Evolutionary conservation across 345 rosid species (phyloP), one percentile per base, ranked within the genome.

Genomic region (Limnanthes douglasii): DNA sequence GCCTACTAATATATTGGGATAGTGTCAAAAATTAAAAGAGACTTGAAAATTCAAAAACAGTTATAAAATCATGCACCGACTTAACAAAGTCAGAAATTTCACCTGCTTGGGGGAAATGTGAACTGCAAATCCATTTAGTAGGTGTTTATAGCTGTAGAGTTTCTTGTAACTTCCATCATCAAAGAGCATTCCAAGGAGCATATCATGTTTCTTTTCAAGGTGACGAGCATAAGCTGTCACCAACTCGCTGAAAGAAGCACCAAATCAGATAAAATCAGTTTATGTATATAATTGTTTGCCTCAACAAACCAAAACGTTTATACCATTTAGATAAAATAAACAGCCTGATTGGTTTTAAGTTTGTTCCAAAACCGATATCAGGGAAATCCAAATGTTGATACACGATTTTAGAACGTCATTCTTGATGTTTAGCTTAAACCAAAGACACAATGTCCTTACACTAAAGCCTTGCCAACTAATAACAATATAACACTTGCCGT

Each of bases 101-200:
- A 90, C 98, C 98, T 90, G 94, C 18, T 73, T 62, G 37, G 93
- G 78, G 8, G 94, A 55, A 37, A 78, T 37, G 61, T 81, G 88
- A 62, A 73, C 93, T 18, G 98, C 69, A 59, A 90, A 90, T 18
- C 98, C 98, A 47, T 90, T 90, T 34, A 90, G 77, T 48, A 90
- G 92, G 47, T 90, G 98, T 32, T 72, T 65, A 58, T 90, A 90
- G 73, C 98, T 90, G 69, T 90, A 90, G 42, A 90, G 66, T 57
- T 90, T 90, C 54, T 61, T 65, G 64, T 84, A 90, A 34, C 68
- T 72, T 45, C 88, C 94, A 42, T 34, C 65, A 31, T 71, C 74
- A 57, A 84, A 90, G 40, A 84, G 62, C 73, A 66, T 44, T 14
- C 70, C 94, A 36, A 90, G 94, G 52, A 90, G 88, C 76, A 66